Evolutionary conservation across 2,329 filamentous ascomycete genomes (phyloP), one percentile per base, ranked within the genome.

Genomic region (Didymella pomorum): DNA sequence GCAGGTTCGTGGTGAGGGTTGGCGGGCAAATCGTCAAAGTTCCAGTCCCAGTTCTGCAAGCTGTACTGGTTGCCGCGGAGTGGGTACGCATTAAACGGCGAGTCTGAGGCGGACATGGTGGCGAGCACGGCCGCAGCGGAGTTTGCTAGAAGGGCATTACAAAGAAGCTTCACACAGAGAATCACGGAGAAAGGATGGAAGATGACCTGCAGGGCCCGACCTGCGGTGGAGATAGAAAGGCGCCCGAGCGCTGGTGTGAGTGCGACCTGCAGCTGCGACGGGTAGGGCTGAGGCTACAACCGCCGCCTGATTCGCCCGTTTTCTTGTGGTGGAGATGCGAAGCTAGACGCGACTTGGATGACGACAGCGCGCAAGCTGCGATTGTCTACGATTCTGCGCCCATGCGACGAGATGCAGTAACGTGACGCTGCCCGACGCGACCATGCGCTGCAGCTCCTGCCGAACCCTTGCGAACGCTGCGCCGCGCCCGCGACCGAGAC

Each of bases 391-490:
- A n/a, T 21, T 7, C 31, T 46, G 31, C 21, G 42, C 43, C 12
- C 16, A 28, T 11, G 25, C 18, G 43, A 56, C 64, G 61, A 51
- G 18, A 76, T 76, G 74, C 63, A 63, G 66, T 70, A 65, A 69
- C 66, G 47, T 57, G 42, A 52, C 35, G 56, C 47, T 43, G 20
- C 23, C 26, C 56, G 43, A 58, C 46, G 46, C 61, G 61, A 76
- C 44, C 50, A 75, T 76, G 74, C 71, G 72, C 71, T 67, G 68
- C 65, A 61, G 65, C 62, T 64, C 61, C 58, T 68, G 64, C 58
- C 65, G 64, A 26, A 58, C 65, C 20, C 28, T 66, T 37, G 62
- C 64, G 48, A 68, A 61, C 55, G 58, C 62, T 42, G 62, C 64
- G 42, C 62, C 61, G 42, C 64, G 70, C 41, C 51, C 67, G 42